phyloP scores from a whole-genome alignment of 768 basidiomycete species.

The Amanita phalloides region DNA sequence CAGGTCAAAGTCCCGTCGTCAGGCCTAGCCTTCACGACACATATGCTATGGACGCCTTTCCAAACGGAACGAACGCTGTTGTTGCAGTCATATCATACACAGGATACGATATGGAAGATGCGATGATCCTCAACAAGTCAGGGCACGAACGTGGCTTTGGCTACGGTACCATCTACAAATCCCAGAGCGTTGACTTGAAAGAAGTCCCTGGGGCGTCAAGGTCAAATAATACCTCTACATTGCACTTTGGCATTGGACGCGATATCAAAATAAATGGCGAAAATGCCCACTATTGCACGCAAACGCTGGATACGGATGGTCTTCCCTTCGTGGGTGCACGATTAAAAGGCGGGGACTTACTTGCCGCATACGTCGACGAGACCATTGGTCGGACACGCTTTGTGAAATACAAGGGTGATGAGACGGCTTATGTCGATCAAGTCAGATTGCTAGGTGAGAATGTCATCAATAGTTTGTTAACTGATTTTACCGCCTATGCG shows the following conservation, averaged over 20 bases:
- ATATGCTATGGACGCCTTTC: conserved; percentile 98
- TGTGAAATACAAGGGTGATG: conserved; percentile 96
- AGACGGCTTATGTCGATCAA: conserved; percentile 79
- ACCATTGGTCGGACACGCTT: conserved; percentile 72
- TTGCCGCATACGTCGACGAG: conserved; percentile 86
- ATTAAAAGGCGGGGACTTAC: conserved; percentile 62
- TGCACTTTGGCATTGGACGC: conserved; percentile 85
- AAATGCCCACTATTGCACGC: conserved; percentile 25
- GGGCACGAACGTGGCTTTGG: conserved; percentile 96
- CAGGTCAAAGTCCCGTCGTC: conserved; percentile 90
- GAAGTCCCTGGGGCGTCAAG: conserved; percentile 62
- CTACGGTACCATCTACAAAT: conserved; percentile 95
- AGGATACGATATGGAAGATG: conserved; percentile 99
- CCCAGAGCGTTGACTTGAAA: conserved; percentile 83
- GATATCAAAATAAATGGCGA: conserved; percentile 54
- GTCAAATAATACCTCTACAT: conserved; percentile 39
- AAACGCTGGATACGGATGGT: conserved; percentile 73
- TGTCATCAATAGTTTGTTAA: background rate
- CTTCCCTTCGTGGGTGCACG: conserved; percentile 68
- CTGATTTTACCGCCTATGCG: conserved; percentile 1
- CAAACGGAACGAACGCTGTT: conserved; percentile 95
- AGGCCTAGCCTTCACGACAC: conserved; percentile 85
- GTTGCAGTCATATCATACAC: conserved; percentile 99
- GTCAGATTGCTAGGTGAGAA: conserved; percentile 78
- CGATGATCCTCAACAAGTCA: conserved; percentile 99